Base-by-base conservation (phyloP, 768 basidiomycete species). In the Xerocomellus dryophilus region DNA sequence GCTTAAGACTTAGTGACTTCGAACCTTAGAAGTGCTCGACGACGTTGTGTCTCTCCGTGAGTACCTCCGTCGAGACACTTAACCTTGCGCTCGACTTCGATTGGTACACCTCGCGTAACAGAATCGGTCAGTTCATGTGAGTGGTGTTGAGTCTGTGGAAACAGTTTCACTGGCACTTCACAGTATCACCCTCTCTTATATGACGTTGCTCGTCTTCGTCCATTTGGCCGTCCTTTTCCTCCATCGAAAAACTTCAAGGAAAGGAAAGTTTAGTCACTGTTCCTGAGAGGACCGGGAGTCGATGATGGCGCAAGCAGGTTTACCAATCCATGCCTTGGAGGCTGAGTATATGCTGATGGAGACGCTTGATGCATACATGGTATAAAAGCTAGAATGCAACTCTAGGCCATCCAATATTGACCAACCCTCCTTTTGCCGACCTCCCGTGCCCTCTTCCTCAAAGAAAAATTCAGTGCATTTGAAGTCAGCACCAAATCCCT, bases 381-480 rank as follows among this genome's bases (percentile, higher is more conserved):
- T 34, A 2, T 34, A 40, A 27, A 1, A 54, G 23, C 39, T 11
- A 10, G 9, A 17, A 17, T 29, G 38, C 12, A 31, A 18, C n/a
- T 27, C 38, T 27, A 32, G 14, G 2, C n/a, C 40, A 36, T 11
- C 15, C 7, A 7, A 32, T 27, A 18, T 39, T 21, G 3, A 38
- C 12, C 29, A 31, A 20, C 48, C 5, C 14, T 14, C 17, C 9
- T 25, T 32, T 63, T 62, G 61, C 50, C 61, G 15, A 48, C 49
- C 5, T 62, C 41, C 27, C 61, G 58, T 17, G 63, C 42, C 2
- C 55, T 65, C 29, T 53, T 52, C 17, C 64, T 62, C 43, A 60
- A 57, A 15, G 52, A 65, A 46, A 62, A 62, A 10, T 59, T 43
- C 2, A 63, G 63, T 29, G 43, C 56, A 0, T 56, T 66, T 20